Base-by-base conservation (phyloP, 257 asterid genomes). In the Primulina eburnea region DNA sequence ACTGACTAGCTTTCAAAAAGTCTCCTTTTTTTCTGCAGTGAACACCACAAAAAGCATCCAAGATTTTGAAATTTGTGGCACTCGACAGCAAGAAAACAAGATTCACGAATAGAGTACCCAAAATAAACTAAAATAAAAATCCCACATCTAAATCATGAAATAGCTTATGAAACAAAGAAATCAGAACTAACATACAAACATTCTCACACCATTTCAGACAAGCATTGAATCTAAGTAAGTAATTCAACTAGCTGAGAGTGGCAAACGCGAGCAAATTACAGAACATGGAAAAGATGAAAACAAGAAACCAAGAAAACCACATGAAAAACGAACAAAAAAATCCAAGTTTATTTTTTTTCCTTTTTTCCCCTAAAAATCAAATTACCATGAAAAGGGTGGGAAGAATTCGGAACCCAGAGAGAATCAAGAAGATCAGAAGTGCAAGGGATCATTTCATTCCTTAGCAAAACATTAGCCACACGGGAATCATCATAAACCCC, bases 331-430 rank as follows among this genome's bases (percentile, higher is more conserved):
- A 21, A 11, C 29, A 35, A 11, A 7, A 47, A 12, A 47, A 37
- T 7, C 52, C 14, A 29, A 16, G 63, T 18, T 24, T 67, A 21
- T 53, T 47, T 16, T 47, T 16, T 12, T 16, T 9, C 24, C 24
- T 21, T 21, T 21, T 21, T 21, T 21, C 24, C 12, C 17, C 5
- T 40, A 11, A 40, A 40, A 2, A 40, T 40, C 52, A 57, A 61
- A 33, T 68, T 87, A 89, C 98, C 96, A 65, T 82, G 92, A 72
- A 84, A 83, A 82, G 93, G 77, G 80, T 88, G 82, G 76, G 88
- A 53, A 75, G 95, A 79, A 74, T 75, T 78, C 2, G 87, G 68
- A 68, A 81, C 73, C 98, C 95, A 89, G 64, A 85, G 87, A 67
- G 95, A 77, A 77, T 89, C 94, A 75, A 86, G 90, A 76, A 81